These are phyloP conservation scores for Pseudogymnoascus sp. DNA, from an alignment of 2,329 filamentous ascomycete genomes.

Conservation along the genomic window DNA sequence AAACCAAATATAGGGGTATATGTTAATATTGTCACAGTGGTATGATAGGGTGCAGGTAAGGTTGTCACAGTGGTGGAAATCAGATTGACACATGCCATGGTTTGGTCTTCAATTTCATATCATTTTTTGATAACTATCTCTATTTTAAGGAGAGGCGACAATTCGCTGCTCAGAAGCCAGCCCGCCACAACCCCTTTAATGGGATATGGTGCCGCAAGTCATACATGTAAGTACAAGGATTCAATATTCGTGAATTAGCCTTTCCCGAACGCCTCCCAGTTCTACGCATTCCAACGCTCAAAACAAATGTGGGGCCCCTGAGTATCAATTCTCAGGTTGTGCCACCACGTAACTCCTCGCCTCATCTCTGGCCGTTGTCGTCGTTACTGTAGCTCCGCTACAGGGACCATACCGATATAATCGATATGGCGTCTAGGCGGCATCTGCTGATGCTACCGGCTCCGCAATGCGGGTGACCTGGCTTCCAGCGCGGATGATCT, in stretches of 20 bases:
- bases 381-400: not conserved
- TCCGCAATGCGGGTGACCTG: constrained; percentile 79
- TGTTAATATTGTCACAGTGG: not conserved
- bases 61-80: not conserved
- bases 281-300: constrained; percentile 5
- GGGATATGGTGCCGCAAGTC: not conserved
- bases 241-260: constrained; percentile 8
- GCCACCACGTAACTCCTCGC: not conserved
- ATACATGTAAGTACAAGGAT: constrained; percentile 6
- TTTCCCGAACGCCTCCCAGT: constrained; percentile 8
- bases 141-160: not conserved
- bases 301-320: not conserved
- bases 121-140: constrained; percentile 5
- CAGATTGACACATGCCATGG: not conserved
- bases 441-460: constrained; percentile 75
- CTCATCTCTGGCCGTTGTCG: not conserved
- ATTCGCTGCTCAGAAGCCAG: not conserved
- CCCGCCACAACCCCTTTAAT: not conserved
- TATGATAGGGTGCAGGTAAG: not conserved
- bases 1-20: not conserved
- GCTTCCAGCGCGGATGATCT: constrained; percentile 76
- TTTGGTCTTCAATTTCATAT: constrained; percentile 2
- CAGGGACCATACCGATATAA: not conserved
- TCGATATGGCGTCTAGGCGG: constrained; percentile 47
- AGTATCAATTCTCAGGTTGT: not conserved